Evolutionary conservation across 1,284 basidiomycete genomes (phyloP), one percentile per base, ranked within the genome.

Genomic region (Ceratobasidium sp.): DNA sequence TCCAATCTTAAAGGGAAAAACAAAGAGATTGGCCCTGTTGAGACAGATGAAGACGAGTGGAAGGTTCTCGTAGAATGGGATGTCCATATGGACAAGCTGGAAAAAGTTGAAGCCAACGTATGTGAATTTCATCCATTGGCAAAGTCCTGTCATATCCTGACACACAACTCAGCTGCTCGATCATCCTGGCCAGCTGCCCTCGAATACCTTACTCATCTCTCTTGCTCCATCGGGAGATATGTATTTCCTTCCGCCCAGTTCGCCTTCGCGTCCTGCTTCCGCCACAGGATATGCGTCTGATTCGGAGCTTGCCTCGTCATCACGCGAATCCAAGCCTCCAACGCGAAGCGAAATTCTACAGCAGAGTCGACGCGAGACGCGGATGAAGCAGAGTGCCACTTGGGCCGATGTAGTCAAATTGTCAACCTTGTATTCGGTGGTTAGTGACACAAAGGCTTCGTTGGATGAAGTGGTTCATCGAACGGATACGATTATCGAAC

Each of bases 121-220:
- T 80, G 89, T 83, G 49, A 54, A 76, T 69, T 61, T 67, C 63
- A 28, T 49, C 53, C 13, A 53, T 39, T 11, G 35, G 35, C 20
- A n/a, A 17, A 37, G 33, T 13, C 8, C 15, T 42, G 75, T 66
- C 67, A 63, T 45, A 11, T 31, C 68, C 78, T 39, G 45, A 51
- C 77, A 77, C 64, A 77, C 45, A 31, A 31, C 47, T 49, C 79
- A 91, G 89, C 82, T 88, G 37, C 82, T 84, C 61, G 80, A 81
- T 58, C 85, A 88, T 79, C 85, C 87, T 0, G 85, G 86, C 1
- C 85, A 86, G 42, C 83, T 94, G 42, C 90, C 92, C 1, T 90
- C 90, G 28, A 95, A 95, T 81, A 90, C 92, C 0, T 85, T 94
- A 10, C 83, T 95, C 11, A 80, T 95, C 53, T 86, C 88, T 8